Evolutionary conservation across 352 stramenopile species (phyloP).

Genomic region (Phytophthora vignae): DNA sequence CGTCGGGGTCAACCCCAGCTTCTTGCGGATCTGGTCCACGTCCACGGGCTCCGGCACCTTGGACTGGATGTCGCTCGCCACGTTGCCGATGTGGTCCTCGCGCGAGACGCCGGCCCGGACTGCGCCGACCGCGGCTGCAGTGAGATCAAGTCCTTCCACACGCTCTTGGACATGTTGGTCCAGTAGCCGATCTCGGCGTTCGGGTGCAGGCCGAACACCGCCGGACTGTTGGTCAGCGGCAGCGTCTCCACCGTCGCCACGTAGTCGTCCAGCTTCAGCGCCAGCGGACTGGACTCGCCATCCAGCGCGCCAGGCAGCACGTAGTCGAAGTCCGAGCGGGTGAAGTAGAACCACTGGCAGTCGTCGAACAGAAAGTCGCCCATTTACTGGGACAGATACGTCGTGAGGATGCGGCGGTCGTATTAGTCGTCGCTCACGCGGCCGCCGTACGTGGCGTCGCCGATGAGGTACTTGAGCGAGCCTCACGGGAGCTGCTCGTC

Average conservation of each 20-base stretch:
- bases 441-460: constrained; percentile 97
- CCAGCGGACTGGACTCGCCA: constrained; percentile 9
- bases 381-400: constrained; percentile 96
- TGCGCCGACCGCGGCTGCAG: constrained; percentile 90
- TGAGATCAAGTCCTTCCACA: constrained; percentile 95
- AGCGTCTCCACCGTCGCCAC: constrained; percentile 87
- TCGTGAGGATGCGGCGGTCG: constrained; percentile 95
- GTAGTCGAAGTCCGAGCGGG: constrained; percentile 94
- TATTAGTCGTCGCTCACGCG: constrained; percentile 97
- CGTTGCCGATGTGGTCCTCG: constrained; percentile 93
- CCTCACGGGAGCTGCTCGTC: constrained; percentile 96
- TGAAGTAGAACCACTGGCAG: constrained; percentile 95
- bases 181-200: constrained; percentile 98
- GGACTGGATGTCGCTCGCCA: constrained; percentile 91
- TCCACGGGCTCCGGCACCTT: constrained; percentile 92
- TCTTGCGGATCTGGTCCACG: constrained; percentile 89
- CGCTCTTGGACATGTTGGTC: constrained; percentile 94
- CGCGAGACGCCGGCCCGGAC: constrained; percentile 81
- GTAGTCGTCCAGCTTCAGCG: constrained; percentile 80
- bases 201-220: constrained; percentile 96
- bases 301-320: constrained; percentile 64
- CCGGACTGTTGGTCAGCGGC: constrained; percentile 93
- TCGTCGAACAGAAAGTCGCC: constrained; percentile 97
- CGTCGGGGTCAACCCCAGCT: constrained; percentile 71
- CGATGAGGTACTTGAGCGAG: constrained; percentile 95